Percentiles rank a stretch among this genome's conserved stretches.
Evolutionary conservation across 495 filamentous ascomycete species (phyloP).

Genomic region (Tuber microsphaerosporum): DNA sequence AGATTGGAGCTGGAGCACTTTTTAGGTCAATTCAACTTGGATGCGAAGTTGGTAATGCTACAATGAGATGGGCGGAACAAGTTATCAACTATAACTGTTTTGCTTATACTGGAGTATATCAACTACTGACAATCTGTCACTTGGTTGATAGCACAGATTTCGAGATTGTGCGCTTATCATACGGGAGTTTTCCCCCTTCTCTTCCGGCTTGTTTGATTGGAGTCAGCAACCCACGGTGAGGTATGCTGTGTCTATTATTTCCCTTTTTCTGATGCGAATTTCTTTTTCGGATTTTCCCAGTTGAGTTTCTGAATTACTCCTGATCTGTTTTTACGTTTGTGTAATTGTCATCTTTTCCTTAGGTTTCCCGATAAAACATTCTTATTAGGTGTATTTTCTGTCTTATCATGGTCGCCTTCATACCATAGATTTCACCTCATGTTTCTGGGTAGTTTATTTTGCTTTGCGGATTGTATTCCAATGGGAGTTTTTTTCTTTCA

Average conservation of each 20-base stretch:
- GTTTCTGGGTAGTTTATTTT: neutral
- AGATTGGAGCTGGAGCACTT: constrained; percentile 70
- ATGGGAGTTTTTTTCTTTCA: neutral
- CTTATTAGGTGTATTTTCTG: neutral
- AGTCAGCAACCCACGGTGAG: neutral
- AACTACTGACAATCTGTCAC: neutral
- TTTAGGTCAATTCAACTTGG: constrained; percentile 44
- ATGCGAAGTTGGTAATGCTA: neutral
- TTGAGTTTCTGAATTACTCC: neutral
- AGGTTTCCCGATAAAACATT: neutral
- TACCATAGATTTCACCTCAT: neutral
- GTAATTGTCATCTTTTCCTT: neutral
- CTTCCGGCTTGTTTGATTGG: neutral
- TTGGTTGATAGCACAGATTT: neutral
- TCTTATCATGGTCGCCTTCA: neutral
- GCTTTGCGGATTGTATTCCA: constrained; percentile 1
- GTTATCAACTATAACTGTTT: neutral
- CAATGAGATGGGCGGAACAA: neutral
- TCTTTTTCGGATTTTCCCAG: neutral
- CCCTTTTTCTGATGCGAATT: neutral
- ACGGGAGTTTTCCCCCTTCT: neutral
- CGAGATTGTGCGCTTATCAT: neutral
- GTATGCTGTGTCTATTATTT: neutral
- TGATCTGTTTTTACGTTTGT: neutral
- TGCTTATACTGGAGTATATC: neutral